Conservation (phyloP, 768 basidiomycete species). For the Tulasnella calospora region DNA sequence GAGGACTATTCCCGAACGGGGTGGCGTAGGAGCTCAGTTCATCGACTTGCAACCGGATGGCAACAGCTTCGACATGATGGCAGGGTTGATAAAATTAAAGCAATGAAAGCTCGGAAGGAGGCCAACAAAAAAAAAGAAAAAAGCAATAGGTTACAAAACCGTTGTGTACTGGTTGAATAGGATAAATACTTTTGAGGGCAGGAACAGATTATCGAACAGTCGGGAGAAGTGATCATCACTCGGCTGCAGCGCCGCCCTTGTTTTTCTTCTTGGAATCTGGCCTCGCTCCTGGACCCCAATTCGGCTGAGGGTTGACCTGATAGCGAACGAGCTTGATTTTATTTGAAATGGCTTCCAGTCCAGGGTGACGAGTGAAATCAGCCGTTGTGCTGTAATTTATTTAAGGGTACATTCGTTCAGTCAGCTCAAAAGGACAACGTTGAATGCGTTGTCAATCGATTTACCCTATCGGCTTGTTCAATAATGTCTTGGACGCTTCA, state of each 20-base stretch:
- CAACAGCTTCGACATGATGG: slow-evolving; percentile 94
- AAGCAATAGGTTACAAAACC: background rate
- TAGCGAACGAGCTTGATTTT: slow-evolving; percentile 79
- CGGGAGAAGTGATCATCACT: background rate
- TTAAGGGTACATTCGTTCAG: background rate
- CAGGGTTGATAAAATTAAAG: slow-evolving; percentile 68
- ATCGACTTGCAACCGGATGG: slow-evolving; percentile 95
- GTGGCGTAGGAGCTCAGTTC: slow-evolving; percentile 42
- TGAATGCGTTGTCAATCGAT: slow-evolving; percentile 29
- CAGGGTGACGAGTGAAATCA: slow-evolving; percentile 73
- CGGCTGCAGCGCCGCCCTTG: background rate
- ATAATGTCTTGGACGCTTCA: slow-evolving; percentile 60
- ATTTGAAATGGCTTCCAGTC: slow-evolving; percentile 53
- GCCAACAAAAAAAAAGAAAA: background rate
- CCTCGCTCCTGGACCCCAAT: slow-evolving; percentile 80
- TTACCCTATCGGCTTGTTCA: slow-evolving; percentile 66
- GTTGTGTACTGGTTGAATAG: background rate
- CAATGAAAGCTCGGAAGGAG: slow-evolving; percentile 13
- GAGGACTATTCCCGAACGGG: slow-evolving; percentile 59
- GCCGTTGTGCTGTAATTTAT: slow-evolving; percentile 47
- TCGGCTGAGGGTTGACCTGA: slow-evolving; percentile 80
- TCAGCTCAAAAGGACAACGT: slow-evolving; percentile 5
- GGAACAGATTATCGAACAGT: no score
- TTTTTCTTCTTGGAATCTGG: slow-evolving; percentile 30
- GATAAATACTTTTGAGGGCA: background rate